phyloP scores from a whole-genome alignment of 2,329 filamentous ascomycete genomes.

The Bimuria novae-zelandiae region DNA sequence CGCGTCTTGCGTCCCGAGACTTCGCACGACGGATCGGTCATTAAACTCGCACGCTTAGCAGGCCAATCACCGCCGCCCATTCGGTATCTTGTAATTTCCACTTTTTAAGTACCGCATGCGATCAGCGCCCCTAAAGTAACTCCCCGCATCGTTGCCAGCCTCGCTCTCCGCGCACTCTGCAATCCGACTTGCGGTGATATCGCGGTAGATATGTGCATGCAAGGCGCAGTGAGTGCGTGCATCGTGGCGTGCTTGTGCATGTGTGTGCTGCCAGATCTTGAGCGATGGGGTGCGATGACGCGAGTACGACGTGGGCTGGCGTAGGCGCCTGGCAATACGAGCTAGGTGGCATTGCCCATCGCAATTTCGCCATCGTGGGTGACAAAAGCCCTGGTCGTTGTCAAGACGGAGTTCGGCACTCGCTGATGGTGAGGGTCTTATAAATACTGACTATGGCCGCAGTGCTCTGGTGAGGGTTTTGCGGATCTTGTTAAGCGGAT shows the following conservation, averaged over 20 bases:
- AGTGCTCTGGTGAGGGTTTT: not conserved
- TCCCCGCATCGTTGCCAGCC: not conserved
- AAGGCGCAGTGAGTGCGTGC: not conserved
- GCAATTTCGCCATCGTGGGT: constrained; percentile 1
- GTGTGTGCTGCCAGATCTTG: not conserved
- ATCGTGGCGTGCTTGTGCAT: not conserved
- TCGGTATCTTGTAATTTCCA: constrained; percentile 35
- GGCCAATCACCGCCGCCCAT: constrained; percentile 28
- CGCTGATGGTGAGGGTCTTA: not conserved
- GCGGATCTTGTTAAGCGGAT: not conserved
- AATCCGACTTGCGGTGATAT: not conserved
- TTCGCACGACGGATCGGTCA: constrained; percentile 18
- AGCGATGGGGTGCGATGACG: not conserved
- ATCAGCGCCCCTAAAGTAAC: not conserved
- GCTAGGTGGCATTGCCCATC: constrained; percentile 2
- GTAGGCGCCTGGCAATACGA: not conserved
- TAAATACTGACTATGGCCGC: not conserved
- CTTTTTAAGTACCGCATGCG: constrained; percentile 36
- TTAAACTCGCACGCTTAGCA: constrained; percentile 25
- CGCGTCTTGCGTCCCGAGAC: not conserved
- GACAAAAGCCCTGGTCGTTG: not conserved
- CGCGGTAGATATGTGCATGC: not conserved
- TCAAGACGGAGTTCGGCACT: constrained; percentile 3
- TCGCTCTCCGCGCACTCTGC: not conserved
- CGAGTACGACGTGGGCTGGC: not conserved